Evolutionary conservation across 352 stramenopile genomes (phyloP).

Genomic region (Peronospora tabacina): DNA sequence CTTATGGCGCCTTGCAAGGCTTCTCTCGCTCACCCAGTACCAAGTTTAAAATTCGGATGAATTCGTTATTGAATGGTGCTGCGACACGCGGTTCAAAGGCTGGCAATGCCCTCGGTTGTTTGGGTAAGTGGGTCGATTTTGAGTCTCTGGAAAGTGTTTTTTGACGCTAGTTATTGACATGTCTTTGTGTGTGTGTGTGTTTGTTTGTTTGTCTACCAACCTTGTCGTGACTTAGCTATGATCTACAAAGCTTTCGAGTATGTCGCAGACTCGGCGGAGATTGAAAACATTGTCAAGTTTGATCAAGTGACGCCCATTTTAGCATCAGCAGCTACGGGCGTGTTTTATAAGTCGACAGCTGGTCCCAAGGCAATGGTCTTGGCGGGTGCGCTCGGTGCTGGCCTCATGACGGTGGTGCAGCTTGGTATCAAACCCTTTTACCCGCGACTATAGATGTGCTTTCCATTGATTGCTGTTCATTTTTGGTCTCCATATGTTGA

Average conservation of each 20-base stretch:
- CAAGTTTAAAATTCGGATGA: constrained; percentile 87
- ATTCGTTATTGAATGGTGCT: constrained; percentile 82
- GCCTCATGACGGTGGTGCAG: constrained; percentile 79
- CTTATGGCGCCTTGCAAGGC: constrained; percentile 57
- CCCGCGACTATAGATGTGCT: constrained; percentile 51
- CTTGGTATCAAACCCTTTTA: constrained; percentile 84
- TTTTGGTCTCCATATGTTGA: no score
- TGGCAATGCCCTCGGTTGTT: constrained; percentile 73
- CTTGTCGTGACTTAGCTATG: constrained; percentile 37
- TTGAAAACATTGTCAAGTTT: constrained; percentile 77
- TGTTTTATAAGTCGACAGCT: constrained; percentile 85
- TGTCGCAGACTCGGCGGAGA: constrained; percentile 63
- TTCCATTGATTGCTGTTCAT: constrained; percentile 7
- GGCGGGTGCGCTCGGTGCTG: constrained; percentile 64
- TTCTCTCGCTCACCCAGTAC: constrained; percentile 65
- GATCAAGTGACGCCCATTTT: constrained; percentile 81
- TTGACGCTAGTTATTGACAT: constrained; percentile 5
- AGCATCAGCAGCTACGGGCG: constrained; percentile 67
- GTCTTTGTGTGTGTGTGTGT: constrained; percentile 7
- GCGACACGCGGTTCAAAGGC: constrained; percentile 75
- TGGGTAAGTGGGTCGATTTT: constrained; percentile 35
- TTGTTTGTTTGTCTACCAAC: no score
- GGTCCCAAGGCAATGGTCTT: constrained; percentile 79
- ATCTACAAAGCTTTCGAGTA: constrained; percentile 87
- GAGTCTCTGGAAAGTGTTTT: no score